A percentile compares a stretch with the other conserved stretches of the same genome.
Conservation (phyloP, 139 green algal species). For the Closterium sp. region DNA sequence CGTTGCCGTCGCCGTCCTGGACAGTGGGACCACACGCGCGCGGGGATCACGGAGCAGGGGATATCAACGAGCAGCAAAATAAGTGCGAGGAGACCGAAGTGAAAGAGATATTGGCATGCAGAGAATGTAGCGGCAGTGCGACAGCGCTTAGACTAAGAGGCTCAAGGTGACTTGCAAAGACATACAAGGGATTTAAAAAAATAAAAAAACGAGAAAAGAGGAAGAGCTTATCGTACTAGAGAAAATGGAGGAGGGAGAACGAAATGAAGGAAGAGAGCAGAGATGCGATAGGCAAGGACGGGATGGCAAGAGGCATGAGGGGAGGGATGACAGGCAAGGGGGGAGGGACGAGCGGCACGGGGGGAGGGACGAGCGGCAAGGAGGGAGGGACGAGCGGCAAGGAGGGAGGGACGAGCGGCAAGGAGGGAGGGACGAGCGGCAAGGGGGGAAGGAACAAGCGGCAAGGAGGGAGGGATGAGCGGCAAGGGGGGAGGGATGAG, state of each 20-base stretch:
- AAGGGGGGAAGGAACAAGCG: background rate
- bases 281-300: background rate
- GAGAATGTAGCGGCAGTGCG: too few species aligned
- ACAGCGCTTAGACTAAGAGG: background rate
- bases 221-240: background rate
- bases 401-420: too few species aligned
- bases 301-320: too few species aligned
- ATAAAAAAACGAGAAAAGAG: background rate
- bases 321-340: too few species aligned
- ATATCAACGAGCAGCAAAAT: background rate
- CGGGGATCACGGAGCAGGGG: background rate
- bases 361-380: too few species aligned
- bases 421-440: too few species aligned
- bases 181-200: background rate
- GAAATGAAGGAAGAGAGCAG: background rate
- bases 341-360: too few species aligned
- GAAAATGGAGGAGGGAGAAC: background rate
- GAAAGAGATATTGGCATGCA: background rate
- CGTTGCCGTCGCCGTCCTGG: background rate
- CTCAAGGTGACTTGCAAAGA: background rate
- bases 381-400: background rate
- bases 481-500: background rate
- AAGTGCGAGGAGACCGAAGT: too few species aligned
- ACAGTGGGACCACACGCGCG: too few species aligned
- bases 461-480: background rate